Conservation (phyloP, 139 green algal species). For the Gonium pectorale region DNA sequence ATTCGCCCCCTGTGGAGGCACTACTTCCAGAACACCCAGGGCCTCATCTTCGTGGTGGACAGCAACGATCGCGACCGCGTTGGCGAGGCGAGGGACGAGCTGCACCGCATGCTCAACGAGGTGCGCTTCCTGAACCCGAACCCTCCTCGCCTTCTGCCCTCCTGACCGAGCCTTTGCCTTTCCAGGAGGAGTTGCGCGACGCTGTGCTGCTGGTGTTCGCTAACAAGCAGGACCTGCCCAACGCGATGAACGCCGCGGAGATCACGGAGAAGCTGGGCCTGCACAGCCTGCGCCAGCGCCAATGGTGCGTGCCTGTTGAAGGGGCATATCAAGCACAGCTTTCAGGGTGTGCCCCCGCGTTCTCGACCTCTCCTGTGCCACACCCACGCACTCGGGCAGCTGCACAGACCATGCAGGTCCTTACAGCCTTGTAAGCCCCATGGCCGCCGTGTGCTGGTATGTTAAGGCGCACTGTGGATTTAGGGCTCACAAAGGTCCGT, state of each 20-base stretch:
- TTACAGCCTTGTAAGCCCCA: too few species aligned
- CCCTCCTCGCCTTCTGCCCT: not conserved
- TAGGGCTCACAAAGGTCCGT: too few species aligned
- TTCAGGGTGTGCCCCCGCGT: too few species aligned
- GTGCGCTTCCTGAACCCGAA: slow-evolving; percentile 53
- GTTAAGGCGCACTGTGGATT: too few species aligned
- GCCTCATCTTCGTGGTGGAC: slow-evolving; percentile 99
- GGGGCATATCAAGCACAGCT: too few species aligned
- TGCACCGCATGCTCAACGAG: slow-evolving; percentile 99
- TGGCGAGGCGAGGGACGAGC: slow-evolving; percentile 94
- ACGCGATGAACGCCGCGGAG: slow-evolving; percentile 99
- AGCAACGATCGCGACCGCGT: slow-evolving; percentile 94
- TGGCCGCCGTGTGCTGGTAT: too few species aligned
- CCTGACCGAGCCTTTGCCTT: not conserved
- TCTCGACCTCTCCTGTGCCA: too few species aligned
- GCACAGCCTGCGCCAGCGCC: slow-evolving; percentile 93
- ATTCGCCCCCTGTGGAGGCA: slow-evolving; percentile 95
- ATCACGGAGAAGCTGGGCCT: slow-evolving; percentile 99
- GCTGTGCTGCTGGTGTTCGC: slow-evolving; percentile 98
- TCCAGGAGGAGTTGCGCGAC: slow-evolving; percentile 96
- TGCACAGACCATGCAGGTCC: too few species aligned
- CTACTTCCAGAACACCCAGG: slow-evolving; percentile 99
- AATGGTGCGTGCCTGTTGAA: slow-evolving; percentile 87
- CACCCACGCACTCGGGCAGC: too few species aligned
- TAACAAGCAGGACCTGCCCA: slow-evolving; percentile 99